Conservation (phyloP, 176 grass and related monocot genomes). For the Elaeis guineensis region DNA sequence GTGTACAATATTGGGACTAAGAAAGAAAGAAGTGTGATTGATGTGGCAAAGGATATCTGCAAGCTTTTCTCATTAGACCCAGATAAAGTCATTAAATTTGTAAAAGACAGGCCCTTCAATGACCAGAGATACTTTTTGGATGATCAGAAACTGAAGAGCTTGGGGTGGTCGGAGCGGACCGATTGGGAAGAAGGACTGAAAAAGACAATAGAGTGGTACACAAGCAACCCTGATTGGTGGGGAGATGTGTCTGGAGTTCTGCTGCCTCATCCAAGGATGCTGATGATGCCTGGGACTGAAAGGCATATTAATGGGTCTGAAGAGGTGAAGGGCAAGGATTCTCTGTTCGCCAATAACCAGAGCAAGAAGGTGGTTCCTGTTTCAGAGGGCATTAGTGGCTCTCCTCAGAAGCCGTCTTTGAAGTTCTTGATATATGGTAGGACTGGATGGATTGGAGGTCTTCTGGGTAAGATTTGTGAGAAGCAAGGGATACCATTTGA, state of each 20-base stretch:
- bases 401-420: background rate
- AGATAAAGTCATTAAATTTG: conserved; percentile 10
- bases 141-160: conserved; percentile 16
- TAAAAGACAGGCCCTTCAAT: conserved; percentile 16
- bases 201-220: conserved; percentile 21
- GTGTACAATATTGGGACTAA: conserved; percentile 16
- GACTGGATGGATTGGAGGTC: conserved; percentile 20
- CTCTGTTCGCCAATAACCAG: background rate
- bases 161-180: conserved; percentile 18
- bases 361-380: conserved; percentile 1
- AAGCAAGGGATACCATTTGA: conserved; percentile 17
- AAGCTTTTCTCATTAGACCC: conserved; percentile 5
- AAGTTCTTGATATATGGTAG: conserved; percentile 22
- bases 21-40: conserved; percentile 12
- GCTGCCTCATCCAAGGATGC: conserved; percentile 18
- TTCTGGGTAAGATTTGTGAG: conserved; percentile 18
- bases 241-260: conserved; percentile 16
- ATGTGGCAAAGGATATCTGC: conserved; percentile 21
- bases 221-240: conserved; percentile 18
- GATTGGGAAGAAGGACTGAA: conserved; percentile 16
- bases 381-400: background rate
- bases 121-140: conserved; percentile 19
- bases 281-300: conserved; percentile 13
- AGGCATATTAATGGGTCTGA: conserved; percentile 3
- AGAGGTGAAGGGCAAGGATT: background rate